Percentiles rank a stretch among this genome's conserved stretches.
These are phyloP conservation scores for Aspergillus bombycis DNA, from an alignment of 2,329 filamentous ascomycete genomes.

Conservation along the genomic window DNA sequence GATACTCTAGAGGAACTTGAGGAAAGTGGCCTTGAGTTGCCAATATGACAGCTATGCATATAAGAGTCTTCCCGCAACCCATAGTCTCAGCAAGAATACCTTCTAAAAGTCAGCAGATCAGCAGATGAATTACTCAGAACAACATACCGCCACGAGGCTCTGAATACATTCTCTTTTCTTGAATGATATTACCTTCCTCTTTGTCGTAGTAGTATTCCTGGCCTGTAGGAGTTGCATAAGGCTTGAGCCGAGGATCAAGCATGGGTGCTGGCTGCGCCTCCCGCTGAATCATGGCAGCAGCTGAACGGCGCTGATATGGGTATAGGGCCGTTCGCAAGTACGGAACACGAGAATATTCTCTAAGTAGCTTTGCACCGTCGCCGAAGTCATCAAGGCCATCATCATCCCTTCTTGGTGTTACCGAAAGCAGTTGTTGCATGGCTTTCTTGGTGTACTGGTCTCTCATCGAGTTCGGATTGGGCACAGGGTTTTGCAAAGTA, in stretches of 20 bases:
- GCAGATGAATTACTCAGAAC: neutral
- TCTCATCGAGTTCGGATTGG: constrained; percentile 33
- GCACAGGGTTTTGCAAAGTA: constrained; percentile 47
- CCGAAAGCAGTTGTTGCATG: constrained; percentile 41
- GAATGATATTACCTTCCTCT: constrained; percentile 63
- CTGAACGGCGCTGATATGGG: constrained; percentile 77
- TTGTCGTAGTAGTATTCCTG: constrained; percentile 70
- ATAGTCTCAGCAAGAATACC: constrained; percentile 52
- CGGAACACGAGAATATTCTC: constrained; percentile 28
- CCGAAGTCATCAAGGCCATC: neutral
- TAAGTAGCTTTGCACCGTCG: constrained; percentile 2
- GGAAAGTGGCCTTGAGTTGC: constrained; percentile 73
- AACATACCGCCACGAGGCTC: constrained; percentile 68
- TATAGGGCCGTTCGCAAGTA: constrained; percentile 65
- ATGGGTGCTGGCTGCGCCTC: constrained; percentile 67
- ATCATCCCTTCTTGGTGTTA: constrained; percentile 9
- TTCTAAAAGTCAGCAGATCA: constrained; percentile 17
- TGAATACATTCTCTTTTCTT: constrained; percentile 73
- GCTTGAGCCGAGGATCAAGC: constrained; percentile 73
- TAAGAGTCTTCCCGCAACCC: constrained; percentile 80
- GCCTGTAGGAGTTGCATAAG: constrained; percentile 63
- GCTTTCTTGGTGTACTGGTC: constrained; percentile 38
- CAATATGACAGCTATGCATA: constrained; percentile 76
- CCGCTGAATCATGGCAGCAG: constrained; percentile 80
- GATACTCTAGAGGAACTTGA: constrained; percentile 65